Conservation (phyloP, 2,329 filamentous ascomycete species). For the Fusarium sterilihyphosum region DNA sequence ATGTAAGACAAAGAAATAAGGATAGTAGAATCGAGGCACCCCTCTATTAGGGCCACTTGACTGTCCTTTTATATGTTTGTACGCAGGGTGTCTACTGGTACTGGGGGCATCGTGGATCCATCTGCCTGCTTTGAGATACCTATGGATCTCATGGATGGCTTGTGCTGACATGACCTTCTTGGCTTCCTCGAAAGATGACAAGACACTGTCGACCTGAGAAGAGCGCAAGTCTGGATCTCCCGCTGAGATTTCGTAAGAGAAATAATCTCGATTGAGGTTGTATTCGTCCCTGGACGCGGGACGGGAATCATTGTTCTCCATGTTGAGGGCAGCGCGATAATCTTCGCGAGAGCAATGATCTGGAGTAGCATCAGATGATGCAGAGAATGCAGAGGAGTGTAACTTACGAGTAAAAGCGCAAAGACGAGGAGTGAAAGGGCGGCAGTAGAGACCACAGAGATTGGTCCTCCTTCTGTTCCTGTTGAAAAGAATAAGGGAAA, state of each 20-base stretch:
- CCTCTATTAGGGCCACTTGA: too few relatives aligned
- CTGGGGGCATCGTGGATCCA: too few relatives aligned
- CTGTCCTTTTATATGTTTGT: too few relatives aligned
- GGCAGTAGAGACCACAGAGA: fast-evolving
- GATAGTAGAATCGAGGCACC: not conserved
- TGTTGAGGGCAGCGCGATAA: not conserved
- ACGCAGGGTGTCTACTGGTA: too few relatives aligned
- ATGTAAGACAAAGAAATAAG: not conserved
- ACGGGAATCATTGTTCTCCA: not conserved
- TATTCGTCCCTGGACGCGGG: not conserved
- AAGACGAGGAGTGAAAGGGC: not conserved
- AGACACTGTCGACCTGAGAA: not conserved
- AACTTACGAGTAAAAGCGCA: not conserved
- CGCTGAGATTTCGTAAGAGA: too few relatives aligned
- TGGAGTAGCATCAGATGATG: not conserved
- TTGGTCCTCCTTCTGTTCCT: not conserved
- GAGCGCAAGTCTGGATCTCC: too few relatives aligned
- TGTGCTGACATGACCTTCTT: not conserved
- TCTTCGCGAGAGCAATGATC: not conserved
- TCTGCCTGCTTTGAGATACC: not conserved
- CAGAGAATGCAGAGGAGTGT: not conserved
- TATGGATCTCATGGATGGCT: not conserved
- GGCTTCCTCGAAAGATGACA: not conserved
- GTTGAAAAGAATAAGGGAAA: too few relatives aligned
- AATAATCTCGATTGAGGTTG: not conserved